Evolutionary conservation across 805 yeast species (phyloP), one percentile per base, ranked within the genome.

Genomic region (Phaffomyces antillensis): DNA sequence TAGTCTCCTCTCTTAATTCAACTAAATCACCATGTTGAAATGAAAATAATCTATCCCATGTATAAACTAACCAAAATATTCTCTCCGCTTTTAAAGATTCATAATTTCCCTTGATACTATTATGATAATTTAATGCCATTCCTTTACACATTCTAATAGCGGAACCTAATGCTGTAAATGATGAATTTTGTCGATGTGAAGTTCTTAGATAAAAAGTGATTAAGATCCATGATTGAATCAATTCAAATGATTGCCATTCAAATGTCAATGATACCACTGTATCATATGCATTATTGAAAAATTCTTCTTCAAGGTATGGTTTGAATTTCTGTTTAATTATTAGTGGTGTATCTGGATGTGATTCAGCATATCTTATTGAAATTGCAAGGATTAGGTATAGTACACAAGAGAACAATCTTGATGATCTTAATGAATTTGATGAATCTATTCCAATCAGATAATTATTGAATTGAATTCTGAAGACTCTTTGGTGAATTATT

Each of bases 1-100:
- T 58, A 43, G 70, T 74, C 11, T 56, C 58, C 20, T 66, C 72
- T 17, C 54, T 47, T 64, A 59, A 23, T 62, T 65, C 56, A 61
- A 49, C 62, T 41, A 64, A 61, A 38, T 77, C 61, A 1, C 83
- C 85, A 37, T 69, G 65, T 46, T 77, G 83, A 37, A 77, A 60
- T 6, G 76, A 76, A 47, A 76, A 58, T 15, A 77, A 46, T 47
- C 79, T 65, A 53, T 80, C 86, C 62, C 76, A 63, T 1, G 76
- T 68, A 52, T 71, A 80, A 9, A 73, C 75, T 17, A 71, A 50
- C 79, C 81, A 79, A 54, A 75, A 80, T 1, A 79, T 68, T 40
- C 83, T 64, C 51, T 64, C 64, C 0, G 76, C 71, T 53, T 78
- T 78, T 11, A 68, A 46, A 15, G 50, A 54, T 47, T 77, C 81